These are phyloP conservation scores for Jatropha curcas DNA, from an alignment of 345 rosid species.

Conservation along the genomic window DNA sequence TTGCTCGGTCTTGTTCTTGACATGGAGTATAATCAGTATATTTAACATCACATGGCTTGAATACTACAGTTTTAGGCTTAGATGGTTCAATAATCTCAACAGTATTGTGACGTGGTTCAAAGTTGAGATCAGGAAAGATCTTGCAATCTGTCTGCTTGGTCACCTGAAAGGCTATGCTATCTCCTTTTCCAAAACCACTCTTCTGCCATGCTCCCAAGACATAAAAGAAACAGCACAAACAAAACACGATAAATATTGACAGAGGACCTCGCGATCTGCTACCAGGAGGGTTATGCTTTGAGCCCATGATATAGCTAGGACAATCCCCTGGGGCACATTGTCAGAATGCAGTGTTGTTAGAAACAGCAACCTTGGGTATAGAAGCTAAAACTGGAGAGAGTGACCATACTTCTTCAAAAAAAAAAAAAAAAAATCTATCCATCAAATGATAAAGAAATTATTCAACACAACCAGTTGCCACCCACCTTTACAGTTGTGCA, in stretches of 20 bases:
- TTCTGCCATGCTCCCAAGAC: constrained; percentile 95
- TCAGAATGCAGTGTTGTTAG: not conserved
- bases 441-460: not conserved
- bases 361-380: not conserved
- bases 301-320: constrained; percentile 45
- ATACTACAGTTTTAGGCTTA: constrained; percentile 51
- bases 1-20: constrained; percentile 91
- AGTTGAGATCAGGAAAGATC: constrained; percentile 56
- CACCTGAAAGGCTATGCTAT: constrained; percentile 62
- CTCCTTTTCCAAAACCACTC: constrained; percentile 94
- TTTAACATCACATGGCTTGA: constrained; percentile 74
- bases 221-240: constrained; percentile 87
- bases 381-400: not conserved
- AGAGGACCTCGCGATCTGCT: constrained; percentile 57
- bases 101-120: constrained; percentile 73
- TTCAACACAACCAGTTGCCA: too few relatives aligned
- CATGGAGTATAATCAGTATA: constrained; percentile 91
- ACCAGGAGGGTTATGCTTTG: constrained; percentile 52
- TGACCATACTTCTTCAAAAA: too few relatives aligned
- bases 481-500: too few relatives aligned
- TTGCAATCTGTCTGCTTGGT: constrained; percentile 72
- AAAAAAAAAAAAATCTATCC: not conserved
- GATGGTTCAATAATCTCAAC: constrained; percentile 53
- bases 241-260: constrained; percentile 67
- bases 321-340: constrained; percentile 11